Evolutionary conservation across 202 grass and related monocot species (phyloP), one percentile per base, ranked within the genome.

Genomic region (Schoenoplectus tabernaemontani): DNA sequence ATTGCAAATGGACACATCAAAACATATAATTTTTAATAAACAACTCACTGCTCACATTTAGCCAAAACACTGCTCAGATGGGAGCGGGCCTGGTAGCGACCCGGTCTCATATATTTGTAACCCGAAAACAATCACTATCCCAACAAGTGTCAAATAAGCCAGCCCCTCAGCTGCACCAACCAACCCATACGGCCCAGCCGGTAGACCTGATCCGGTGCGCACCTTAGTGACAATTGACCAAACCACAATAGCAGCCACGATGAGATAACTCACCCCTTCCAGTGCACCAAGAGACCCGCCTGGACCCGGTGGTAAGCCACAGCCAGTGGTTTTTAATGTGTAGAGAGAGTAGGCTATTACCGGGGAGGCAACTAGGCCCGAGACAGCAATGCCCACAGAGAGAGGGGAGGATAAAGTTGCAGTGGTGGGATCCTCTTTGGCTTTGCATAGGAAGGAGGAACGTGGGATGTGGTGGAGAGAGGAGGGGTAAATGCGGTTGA

Each of bases 201-300:
- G 86, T 41, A 93, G 78, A 34, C 91, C 91, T 26, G 91, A 91
- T 10, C 93, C 89, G 0, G 91, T 97, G 43, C 89, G 89, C 59
- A 76, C 87, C 86, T 97, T 97, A 57, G 89, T 93, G 24, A 80
- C 83, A 26, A 86, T 20, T 17, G 94, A 93, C 94, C 94, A 97
- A 47, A 65, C 89, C 61, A 97, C 84, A 28, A 97, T 59, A 0
- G 39, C 91, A 1, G 84, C 91, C 36, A 93, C 78, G 12, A 86
- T 84, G 62, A 97, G 89, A 77, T 97, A 97, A 86, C 91, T 93
- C 42, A 93, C 68, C 1, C 91, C 94, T 77, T 93, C 94, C 64
- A 87, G 84, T 16, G 91, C 91, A 54, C 91, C 91, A 8, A 97
- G 77, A 15, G 86, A 59, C 9, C 94, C 87, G 3, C 87, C 89